Evolutionary conservation across 2,329 filamentous ascomycete genomes (phyloP).

Genomic region (Verticillium zaregamsianum): DNA sequence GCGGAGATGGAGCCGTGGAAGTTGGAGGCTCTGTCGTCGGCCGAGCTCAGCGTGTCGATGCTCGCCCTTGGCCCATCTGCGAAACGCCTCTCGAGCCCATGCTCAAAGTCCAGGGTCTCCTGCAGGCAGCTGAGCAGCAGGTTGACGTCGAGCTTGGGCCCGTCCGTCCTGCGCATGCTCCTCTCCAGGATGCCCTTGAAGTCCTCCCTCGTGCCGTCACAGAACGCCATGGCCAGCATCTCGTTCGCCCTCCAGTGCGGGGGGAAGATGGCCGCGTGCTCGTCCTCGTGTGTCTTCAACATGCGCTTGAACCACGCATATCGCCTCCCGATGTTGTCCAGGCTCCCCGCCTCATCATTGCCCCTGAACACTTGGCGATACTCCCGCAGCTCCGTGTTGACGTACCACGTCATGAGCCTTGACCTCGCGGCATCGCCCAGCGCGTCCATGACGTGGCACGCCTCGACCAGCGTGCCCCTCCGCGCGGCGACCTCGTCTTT

Average conservation of each 20-base stretch:
- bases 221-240: slow-evolving; percentile 84
- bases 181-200: slow-evolving; percentile 89
- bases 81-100: slow-evolving; percentile 82
- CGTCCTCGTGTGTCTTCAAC: slow-evolving; percentile 92
- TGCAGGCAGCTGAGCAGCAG: slow-evolving; percentile 84
- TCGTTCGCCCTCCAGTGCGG: slow-evolving; percentile 86
- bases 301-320: slow-evolving; percentile 97
- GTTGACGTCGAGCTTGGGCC: slow-evolving; percentile 82
- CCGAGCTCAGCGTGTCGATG: slow-evolving; percentile 82
- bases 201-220: slow-evolving; percentile 91
- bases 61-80: slow-evolving; percentile 70
- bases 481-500: slow-evolving; percentile 75
- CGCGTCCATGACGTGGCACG: slow-evolving; percentile 91
- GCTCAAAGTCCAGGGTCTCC: slow-evolving; percentile 95
- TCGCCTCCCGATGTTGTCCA: slow-evolving; percentile 92
- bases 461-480: slow-evolving; percentile 72
- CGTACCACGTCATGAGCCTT: slow-evolving; percentile 90
- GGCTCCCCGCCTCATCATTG: slow-evolving; percentile 90
- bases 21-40: slow-evolving; percentile 68
- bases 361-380: slow-evolving; percentile 94
- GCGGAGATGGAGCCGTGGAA: slow-evolving; percentile 93
- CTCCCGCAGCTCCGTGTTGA: slow-evolving; percentile 93
- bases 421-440: slow-evolving; percentile 81
- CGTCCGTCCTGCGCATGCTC: slow-evolving; percentile 74
- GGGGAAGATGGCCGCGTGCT: slow-evolving; percentile 86